These are phyloP conservation scores for Candida adriatica DNA, from an alignment of 805 yeast species.

Conservation along the genomic window DNA sequence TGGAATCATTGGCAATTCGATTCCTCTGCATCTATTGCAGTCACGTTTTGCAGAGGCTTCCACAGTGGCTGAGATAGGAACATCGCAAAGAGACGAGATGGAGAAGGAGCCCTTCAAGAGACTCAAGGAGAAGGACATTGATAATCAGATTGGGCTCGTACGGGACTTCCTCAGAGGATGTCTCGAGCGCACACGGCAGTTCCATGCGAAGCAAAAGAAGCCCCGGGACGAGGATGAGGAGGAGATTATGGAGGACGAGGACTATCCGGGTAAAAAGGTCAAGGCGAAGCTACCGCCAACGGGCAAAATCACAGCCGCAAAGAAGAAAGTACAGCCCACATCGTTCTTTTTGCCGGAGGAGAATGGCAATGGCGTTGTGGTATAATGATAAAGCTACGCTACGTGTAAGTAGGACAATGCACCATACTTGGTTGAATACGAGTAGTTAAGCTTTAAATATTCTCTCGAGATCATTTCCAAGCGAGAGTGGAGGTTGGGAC, in stretches of 20 bases:
- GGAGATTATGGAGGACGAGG: constrained; percentile 74
- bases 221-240: constrained; percentile 31
- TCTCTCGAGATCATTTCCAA: too few species aligned
- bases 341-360: constrained; percentile 46
- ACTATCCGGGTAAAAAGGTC: constrained; percentile 71
- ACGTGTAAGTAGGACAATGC: too few species aligned
- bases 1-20: constrained; percentile 73
- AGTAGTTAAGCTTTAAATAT: too few species aligned
- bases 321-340: constrained; percentile 51
- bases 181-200: constrained; percentile 34
- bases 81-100: constrained; percentile 58
- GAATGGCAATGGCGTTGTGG: too few species aligned
- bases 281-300: constrained; percentile 81
- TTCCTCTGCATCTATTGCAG: constrained; percentile 85
- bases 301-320: constrained; percentile 66
- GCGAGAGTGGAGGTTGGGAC: too few species aligned
- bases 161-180: constrained; percentile 45
- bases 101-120: constrained; percentile 47
- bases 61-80: constrained; percentile 35
- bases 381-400: too few species aligned
- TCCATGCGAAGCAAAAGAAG: constrained; percentile 32
- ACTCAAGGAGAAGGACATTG: constrained; percentile 45
- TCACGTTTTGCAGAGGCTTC: constrained; percentile 61
- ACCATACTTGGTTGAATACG: too few species aligned
- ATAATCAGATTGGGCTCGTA: constrained; percentile 49